Evolutionary conservation across 2,329 filamentous ascomycete species (phyloP).

Genomic region (Fusarium drepaniforme): DNA sequence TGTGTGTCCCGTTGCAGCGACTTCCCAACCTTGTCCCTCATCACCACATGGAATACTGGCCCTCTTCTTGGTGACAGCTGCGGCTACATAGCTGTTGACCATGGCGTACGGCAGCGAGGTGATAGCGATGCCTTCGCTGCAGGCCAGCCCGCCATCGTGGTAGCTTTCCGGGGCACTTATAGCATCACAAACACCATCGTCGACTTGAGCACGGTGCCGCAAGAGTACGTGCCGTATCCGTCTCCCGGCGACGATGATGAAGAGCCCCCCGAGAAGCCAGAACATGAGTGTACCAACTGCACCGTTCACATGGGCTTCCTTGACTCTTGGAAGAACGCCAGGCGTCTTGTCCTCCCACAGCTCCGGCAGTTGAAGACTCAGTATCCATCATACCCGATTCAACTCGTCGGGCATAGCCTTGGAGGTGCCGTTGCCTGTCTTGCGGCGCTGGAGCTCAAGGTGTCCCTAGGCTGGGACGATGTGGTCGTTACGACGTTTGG

Average conservation of each 20-base stretch:
- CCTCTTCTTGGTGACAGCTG: conserved; percentile 89
- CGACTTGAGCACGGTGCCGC: conserved; percentile 89
- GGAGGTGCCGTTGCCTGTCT: conserved; percentile 93
- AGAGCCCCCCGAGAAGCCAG: conserved; percentile 49
- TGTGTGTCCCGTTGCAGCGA: conserved; percentile 89
- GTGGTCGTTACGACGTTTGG: conserved; percentile 90
- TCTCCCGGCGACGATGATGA: conserved; percentile 60
- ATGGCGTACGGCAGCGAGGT: conserved; percentile 53
- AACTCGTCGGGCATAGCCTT: conserved; percentile 89
- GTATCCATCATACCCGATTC: conserved; percentile 79
- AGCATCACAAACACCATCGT: conserved; percentile 92
- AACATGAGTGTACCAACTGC: conserved; percentile 81
- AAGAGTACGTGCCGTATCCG: conserved; percentile 91
- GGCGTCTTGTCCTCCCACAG: conserved; percentile 75
- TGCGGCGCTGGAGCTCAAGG: conserved; percentile 83
- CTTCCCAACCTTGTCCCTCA: conserved; percentile 82
- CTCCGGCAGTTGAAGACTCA: conserved; percentile 69
- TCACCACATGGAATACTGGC: conserved; percentile 92
- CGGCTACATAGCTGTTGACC: conserved; percentile 93
- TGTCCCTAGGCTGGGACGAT: conserved; percentile 79
- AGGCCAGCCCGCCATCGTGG: conserved; percentile 69
- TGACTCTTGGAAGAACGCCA: conserved; percentile 83
- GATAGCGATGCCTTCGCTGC: conserved; percentile 16
- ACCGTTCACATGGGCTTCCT: conserved; percentile 95
- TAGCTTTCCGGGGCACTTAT: conserved; percentile 95